These are phyloP conservation scores for Lactarius psammicola DNA, from an alignment of 768 basidiomycete genomes.

Conservation along the genomic window DNA sequence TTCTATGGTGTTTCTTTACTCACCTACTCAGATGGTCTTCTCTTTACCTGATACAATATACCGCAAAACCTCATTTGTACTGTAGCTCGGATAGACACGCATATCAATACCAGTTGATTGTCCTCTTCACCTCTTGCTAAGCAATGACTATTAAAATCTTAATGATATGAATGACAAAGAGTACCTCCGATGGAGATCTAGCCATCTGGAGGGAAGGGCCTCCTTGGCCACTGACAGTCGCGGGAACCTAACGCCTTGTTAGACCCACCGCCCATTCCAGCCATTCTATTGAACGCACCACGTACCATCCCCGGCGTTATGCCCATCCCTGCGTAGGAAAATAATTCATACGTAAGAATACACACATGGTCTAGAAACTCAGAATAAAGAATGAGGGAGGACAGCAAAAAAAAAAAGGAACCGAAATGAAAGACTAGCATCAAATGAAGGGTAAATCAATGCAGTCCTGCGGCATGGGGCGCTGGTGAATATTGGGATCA, in stretches of 20 bases:
- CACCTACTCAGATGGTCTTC: neutral
- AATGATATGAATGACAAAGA: slow-evolving; percentile 6
- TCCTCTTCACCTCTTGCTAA: too few species aligned
- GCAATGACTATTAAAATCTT: too few species aligned
- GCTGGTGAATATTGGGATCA: too few species aligned
- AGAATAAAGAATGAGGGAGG: slow-evolving; percentile 14
- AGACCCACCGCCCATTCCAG: slow-evolving; percentile 41
- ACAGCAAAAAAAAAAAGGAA: slow-evolving; percentile 29
- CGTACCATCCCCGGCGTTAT: slow-evolving; percentile 40
- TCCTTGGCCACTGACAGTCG: slow-evolving; percentile 29
- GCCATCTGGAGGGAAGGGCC: slow-evolving; percentile 44
- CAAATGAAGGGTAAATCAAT: too few species aligned
- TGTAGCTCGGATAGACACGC: slow-evolving; percentile 2
- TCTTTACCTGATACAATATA: slow-evolving; percentile 6
- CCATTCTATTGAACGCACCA: slow-evolving; percentile 25
- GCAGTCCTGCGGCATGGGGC: too few species aligned
- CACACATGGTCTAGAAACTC: slow-evolving; percentile 31
- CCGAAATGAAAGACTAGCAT: neutral
- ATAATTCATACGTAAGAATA: slow-evolving; percentile 44
- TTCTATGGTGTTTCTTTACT: slow-evolving; percentile 1
- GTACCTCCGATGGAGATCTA: slow-evolving; percentile 28
- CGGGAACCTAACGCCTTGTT: slow-evolving; percentile 36
- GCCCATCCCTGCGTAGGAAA: slow-evolving; percentile 47
- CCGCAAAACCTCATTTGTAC: slow-evolving; percentile 17
- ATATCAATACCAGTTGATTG: too few species aligned